Conservation (phyloP, 257 asterid species). For the Przewalskia tangutica region DNA sequence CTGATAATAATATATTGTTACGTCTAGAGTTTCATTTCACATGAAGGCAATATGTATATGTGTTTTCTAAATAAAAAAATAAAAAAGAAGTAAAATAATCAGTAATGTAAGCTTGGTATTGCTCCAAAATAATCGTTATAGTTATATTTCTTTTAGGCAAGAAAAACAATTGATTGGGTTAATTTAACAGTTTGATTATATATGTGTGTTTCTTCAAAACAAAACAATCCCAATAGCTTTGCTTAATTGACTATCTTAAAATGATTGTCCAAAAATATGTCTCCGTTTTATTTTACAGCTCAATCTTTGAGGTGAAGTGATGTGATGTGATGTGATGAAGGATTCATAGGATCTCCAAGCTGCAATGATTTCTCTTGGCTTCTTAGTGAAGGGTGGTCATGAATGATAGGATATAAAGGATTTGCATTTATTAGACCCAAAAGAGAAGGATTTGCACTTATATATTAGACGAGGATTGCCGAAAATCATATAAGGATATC, state of each 20-base stretch:
- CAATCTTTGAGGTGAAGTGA: neutral
- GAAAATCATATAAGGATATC: neutral
- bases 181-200: neutral
- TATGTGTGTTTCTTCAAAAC: neutral
- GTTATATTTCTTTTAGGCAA: neutral
- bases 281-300: neutral
- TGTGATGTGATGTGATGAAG: constrained; percentile 1
- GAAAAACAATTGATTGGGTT: neutral
- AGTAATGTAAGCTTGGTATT: neutral
- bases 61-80: no score
- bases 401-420: constrained; percentile 15
- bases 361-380: constrained; percentile 18
- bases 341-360: neutral
- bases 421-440: no score
- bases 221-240: neutral
- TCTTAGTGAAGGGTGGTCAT: constrained; percentile 23
- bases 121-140: no score
- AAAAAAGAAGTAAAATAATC: no score
- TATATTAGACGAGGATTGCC: neutral
- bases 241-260: neutral
- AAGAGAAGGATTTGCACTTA: neutral
- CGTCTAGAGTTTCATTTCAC: neutral
- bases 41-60: neutral
- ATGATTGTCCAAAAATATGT: neutral
- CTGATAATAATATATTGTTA: neutral